Conservation (phyloP, 2,329 filamentous ascomycete species). For the Coniochaeta sp. region DNA sequence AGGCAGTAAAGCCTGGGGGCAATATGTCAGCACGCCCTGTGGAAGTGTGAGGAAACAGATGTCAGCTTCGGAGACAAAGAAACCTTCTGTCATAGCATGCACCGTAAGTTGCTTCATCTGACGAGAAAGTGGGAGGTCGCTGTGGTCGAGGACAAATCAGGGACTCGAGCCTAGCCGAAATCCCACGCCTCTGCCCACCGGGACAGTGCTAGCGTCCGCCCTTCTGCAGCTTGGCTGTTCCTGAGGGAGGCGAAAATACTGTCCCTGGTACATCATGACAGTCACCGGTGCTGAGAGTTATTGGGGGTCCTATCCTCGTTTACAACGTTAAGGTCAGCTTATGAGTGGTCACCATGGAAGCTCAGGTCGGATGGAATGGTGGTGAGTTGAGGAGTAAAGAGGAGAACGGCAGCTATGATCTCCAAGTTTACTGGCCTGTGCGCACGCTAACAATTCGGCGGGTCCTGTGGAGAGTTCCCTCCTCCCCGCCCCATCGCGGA, state of each 20-base stretch:
- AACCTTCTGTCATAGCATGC: conserved; percentile 21
- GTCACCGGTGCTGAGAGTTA: not conserved
- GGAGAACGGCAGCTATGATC: not conserved
- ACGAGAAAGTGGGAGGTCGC: conserved; percentile 15
- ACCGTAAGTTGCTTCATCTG: conserved; percentile 11
- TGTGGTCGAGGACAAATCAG: conserved; percentile 19
- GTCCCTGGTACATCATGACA: not conserved
- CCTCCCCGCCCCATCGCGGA: not conserved
- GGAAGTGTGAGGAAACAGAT: not conserved
- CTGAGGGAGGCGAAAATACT: not conserved
- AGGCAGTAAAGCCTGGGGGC: too few species aligned
- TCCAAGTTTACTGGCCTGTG: not conserved
- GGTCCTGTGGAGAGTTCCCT: too few species aligned
- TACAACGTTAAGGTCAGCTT: not conserved
- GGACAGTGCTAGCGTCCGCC: not conserved
- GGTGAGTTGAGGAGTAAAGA: not conserved
- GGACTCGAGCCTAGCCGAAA: conserved; percentile 3
- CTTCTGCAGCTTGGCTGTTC: not conserved
- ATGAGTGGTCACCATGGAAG: not conserved
- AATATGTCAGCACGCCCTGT: not conserved
- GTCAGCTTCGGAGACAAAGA: conserved; percentile 6
- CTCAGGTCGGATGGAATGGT: not conserved
- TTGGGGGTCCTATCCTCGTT: not conserved
- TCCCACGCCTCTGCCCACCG: not conserved
- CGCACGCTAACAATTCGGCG: not conserved